Evolutionary conservation across 768 basidiomycete species (phyloP).

Genomic region (Butyriboletus loyo): DNA sequence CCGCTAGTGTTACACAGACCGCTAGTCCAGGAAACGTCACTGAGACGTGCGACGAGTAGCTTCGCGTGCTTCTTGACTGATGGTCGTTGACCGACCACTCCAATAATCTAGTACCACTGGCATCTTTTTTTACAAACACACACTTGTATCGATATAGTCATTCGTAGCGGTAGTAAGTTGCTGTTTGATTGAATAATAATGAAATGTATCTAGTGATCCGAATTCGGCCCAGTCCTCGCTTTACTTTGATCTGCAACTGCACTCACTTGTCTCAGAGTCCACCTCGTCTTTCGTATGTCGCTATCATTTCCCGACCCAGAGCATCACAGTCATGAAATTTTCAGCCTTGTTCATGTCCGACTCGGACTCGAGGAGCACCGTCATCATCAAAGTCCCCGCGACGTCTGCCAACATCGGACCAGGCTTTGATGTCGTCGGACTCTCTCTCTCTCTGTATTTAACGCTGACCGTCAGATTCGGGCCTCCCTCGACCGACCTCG

Average conservation of each 20-base stretch:
- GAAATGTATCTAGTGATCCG: background rate
- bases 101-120: background rate
- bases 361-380: slow-evolving; percentile 22
- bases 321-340: background rate
- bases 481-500: slow-evolving; percentile 41
- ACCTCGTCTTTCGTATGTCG: slow-evolving; percentile 6
- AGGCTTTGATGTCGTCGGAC: slow-evolving; percentile 98
- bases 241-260: background rate
- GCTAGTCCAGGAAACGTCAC: background rate
- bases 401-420: slow-evolving; percentile 99
- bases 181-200: background rate
- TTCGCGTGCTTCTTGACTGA: background rate
- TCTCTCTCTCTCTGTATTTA: slow-evolving; percentile 86
- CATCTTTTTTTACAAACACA: background rate
- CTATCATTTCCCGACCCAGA: background rate
- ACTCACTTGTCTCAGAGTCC: background rate
- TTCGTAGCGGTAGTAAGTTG: slow-evolving; percentile 1
- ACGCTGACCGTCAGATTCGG: slow-evolving; percentile 62
- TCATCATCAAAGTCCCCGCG: slow-evolving; percentile 87
- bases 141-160: slow-evolving; percentile 14
- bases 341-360: slow-evolving; percentile 22
- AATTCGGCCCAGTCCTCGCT: background rate
- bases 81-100: slow-evolving; percentile 14
- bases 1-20: background rate
- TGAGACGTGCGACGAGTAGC: slow-evolving; percentile 5